phyloP scores from a whole-genome alignment of 345 rosid genomes.

The Lepidium sativum region DNA sequence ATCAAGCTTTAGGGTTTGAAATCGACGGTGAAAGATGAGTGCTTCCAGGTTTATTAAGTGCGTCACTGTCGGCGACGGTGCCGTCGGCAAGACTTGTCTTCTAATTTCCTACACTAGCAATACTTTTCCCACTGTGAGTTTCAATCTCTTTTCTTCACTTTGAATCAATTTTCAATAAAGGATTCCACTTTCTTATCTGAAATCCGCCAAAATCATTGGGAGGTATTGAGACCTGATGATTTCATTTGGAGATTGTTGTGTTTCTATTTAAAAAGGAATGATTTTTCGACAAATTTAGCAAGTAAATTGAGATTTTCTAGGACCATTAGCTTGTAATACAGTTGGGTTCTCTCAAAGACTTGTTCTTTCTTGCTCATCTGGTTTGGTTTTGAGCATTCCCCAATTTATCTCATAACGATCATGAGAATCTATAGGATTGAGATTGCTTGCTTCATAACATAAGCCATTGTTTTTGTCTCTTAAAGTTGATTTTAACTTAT shows the following conservation, averaged over 20 bases:
- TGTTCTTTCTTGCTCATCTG: not conserved
- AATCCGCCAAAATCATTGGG: not conserved
- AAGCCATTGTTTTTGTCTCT: not conserved
- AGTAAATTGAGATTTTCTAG: not conserved
- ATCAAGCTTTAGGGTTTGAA: conserved; percentile 11
- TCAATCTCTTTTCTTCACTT: not conserved
- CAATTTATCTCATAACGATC: not conserved
- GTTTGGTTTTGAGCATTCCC: not conserved
- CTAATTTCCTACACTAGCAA: conserved; percentile 25
- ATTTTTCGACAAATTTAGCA: not conserved
- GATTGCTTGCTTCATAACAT: too few species aligned
- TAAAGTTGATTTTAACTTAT: not conserved
- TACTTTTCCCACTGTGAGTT: conserved; percentile 61
- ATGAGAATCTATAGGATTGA: not conserved
- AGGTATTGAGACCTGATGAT: not conserved
- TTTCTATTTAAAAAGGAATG: not conserved
- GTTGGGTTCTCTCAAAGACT: not conserved
- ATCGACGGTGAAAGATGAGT: conserved; percentile 34
- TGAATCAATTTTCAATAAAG: not conserved
- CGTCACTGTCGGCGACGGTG: conserved; percentile 76
- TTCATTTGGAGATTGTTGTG: too few species aligned
- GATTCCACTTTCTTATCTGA: not conserved
- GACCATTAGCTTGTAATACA: too few species aligned
- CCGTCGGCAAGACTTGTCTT: conserved; percentile 76
- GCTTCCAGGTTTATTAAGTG: conserved; percentile 28